Percentiles rank a stretch among this genome's conserved stretches.
These are phyloP conservation scores for Castanea sativa DNA, from an alignment of 306 rosid species.

Conservation along the genomic window DNA sequence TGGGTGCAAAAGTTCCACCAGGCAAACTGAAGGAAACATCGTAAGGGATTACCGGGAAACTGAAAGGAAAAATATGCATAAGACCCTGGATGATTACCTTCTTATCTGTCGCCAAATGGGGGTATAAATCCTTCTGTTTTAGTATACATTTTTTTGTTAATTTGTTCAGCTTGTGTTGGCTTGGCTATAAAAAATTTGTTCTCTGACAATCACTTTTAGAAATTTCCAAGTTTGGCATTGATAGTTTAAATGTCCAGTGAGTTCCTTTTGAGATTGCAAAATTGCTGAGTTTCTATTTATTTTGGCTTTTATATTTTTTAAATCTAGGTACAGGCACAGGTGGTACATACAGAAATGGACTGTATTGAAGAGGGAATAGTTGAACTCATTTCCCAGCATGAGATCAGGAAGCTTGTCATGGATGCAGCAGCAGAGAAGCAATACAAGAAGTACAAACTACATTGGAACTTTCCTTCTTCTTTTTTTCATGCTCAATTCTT, in stretches of 20 bases:
- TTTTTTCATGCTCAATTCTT: background rate
- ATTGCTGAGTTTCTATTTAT: background rate
- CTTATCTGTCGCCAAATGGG: slow-evolving; percentile 55
- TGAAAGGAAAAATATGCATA: slow-evolving; percentile 59
- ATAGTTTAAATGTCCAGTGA: too few relatives aligned
- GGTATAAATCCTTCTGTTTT: slow-evolving; percentile 41
- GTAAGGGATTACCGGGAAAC: slow-evolving; percentile 54
- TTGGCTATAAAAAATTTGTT: background rate
- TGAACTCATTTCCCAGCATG: slow-evolving; percentile 50
- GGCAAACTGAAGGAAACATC: slow-evolving; percentile 41
- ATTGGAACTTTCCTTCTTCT: background rate
- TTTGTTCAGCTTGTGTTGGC: too few relatives aligned
- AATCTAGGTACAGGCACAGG: slow-evolving; percentile 48
- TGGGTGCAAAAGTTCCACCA: slow-evolving; percentile 62
- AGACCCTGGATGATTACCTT: slow-evolving; percentile 53
- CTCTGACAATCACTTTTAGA: background rate
- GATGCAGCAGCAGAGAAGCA: slow-evolving; percentile 79
- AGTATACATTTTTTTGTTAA: background rate
- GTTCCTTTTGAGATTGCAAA: background rate
- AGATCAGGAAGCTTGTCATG: slow-evolving; percentile 69
- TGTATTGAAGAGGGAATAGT: slow-evolving; percentile 71
- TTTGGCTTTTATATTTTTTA: slow-evolving; percentile 3
- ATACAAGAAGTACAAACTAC: slow-evolving; percentile 49
- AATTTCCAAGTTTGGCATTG: too few relatives aligned
- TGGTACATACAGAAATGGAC: slow-evolving; percentile 48